A percentile compares a stretch with the other conserved stretches of the same genome.
These are phyloP conservation scores for Neurospora crassa DNA, from an alignment of 2,329 filamentous ascomycete genomes.

Conservation along the genomic window DNA sequence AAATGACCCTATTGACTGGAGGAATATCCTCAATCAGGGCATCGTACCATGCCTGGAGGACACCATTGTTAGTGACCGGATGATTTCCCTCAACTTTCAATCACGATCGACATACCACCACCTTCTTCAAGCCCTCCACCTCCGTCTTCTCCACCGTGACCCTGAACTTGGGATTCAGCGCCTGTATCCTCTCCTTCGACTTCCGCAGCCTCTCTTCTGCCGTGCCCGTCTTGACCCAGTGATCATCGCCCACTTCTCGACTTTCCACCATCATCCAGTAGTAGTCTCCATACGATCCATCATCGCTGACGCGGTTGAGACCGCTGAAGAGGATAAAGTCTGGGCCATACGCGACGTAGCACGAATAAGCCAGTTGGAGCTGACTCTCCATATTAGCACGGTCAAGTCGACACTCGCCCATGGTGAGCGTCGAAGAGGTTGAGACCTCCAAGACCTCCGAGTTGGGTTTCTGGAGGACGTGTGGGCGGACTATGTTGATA, in stretches of 20 bases:
- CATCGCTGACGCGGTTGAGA: slow-evolving; percentile 15
- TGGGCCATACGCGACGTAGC: slow-evolving; percentile 16
- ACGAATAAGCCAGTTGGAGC: slow-evolving; percentile 23
- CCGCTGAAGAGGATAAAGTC: slow-evolving; percentile 16
- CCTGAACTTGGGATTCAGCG: slow-evolving; percentile 8
- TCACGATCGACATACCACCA: not conserved
- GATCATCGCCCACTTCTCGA: slow-evolving; percentile 19
- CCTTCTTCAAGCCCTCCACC: slow-evolving; percentile 21
- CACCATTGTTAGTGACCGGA: not conserved
- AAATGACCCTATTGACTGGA: slow-evolving; percentile 24
- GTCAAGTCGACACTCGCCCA: slow-evolving; percentile 19
- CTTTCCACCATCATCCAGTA: slow-evolving; percentile 21
- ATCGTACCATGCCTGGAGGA: slow-evolving; percentile 9
- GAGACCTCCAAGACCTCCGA: slow-evolving; percentile 20
- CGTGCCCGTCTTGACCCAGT: slow-evolving; percentile 22
- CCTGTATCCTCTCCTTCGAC: not conserved
- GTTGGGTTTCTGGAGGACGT: slow-evolving; percentile 18
- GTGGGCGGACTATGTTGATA: slow-evolving; percentile 20
- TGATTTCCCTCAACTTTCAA: not conserved
- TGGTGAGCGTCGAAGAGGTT: slow-evolving; percentile 18
- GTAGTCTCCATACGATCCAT: slow-evolving; percentile 16
- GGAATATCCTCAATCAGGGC: slow-evolving; percentile 27
- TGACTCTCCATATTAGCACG: slow-evolving; percentile 22
- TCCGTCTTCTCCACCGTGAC: slow-evolving; percentile 22
- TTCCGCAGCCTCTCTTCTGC: slow-evolving; percentile 9